Conservation (phyloP, 2,329 filamentous ascomycete genomes). For the Aulographum hederae region DNA sequence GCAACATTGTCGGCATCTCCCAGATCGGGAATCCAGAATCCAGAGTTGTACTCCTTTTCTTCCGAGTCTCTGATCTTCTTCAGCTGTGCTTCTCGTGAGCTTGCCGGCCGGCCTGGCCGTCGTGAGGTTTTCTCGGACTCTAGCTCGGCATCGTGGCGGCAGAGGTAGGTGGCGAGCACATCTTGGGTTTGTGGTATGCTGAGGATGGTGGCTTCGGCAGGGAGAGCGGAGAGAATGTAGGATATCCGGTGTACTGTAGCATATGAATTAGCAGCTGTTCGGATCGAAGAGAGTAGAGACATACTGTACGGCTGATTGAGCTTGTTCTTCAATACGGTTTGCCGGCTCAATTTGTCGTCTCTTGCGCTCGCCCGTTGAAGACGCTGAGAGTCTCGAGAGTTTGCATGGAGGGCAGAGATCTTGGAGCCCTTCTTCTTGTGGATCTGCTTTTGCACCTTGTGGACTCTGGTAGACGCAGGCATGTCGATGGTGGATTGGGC, state of each 20-base stretch:
- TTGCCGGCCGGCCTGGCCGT: constrained; percentile 62
- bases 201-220: background rate
- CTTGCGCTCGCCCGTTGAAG: constrained; percentile 62
- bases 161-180: constrained; percentile 21
- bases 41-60: constrained; percentile 62
- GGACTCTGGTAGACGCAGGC: constrained; percentile 56
- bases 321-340: constrained; percentile 51
- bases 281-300: background rate
- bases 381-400: constrained; percentile 69
- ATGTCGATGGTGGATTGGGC: constrained; percentile 14
- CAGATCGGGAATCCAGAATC: constrained; percentile 77
- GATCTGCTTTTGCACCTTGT: constrained; percentile 79
- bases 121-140: constrained; percentile 46
- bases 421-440: constrained; percentile 66
- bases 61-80: constrained; percentile 53
- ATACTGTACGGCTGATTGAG: constrained; percentile 55
- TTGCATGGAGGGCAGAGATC: constrained; percentile 63
- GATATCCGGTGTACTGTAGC: background rate
- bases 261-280: background rate
- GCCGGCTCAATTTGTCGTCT: constrained; percentile 64
- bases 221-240: background rate
- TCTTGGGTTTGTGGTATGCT: constrained; percentile 36
- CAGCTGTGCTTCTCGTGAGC: constrained; percentile 58
- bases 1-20: constrained; percentile 45
- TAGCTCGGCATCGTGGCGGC: constrained; percentile 55